Base-by-base conservation (phyloP, 2,329 filamentous ascomycete species). In the Drechslerella stenobrocha region DNA sequence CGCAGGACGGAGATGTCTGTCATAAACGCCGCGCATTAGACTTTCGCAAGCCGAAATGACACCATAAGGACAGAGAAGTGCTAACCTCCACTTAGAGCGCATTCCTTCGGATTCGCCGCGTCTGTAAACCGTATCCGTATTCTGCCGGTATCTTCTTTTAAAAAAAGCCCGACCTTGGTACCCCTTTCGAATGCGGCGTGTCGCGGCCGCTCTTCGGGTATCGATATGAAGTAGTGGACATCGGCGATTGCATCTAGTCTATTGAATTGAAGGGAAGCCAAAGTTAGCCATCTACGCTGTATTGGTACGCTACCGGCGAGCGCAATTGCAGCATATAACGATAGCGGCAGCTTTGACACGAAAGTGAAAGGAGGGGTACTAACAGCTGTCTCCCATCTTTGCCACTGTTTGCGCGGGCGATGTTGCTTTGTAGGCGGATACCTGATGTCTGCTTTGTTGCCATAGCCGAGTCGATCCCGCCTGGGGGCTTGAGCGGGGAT, bases 231-330 rank as follows among this genome's bases (percentile, higher is more conserved):
- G 22, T 67, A 67, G 37, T 67, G 63, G 26, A 60, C 55, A 24
- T 67, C 63, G 44, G 63, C 63, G 47, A 67, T 47, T 37, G 63
- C 63, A 23, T 67, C 55, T 18, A 67, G 63, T 28, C 63, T 67
- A 13, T 18, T 26, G 4, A 11, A 30, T 15, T 5, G 37, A 42
- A n/a, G 22, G 13, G 15, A 42, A 4, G 4, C 15, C 7, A 42
- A 7, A 42, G n/a, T 42, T 9, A 42, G 15, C 18, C 9, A 42
- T 42, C 7, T 18, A 9, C 13, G 4, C 15, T 20, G 15, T 4
- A 20, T 42, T 42, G 37, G 15, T 3, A 13, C 28, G 5, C 23
- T 2, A 2, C 44, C n/a, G 11, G 18, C 20, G 9, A 7, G 23
- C 23, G 18, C 42, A 9, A 4, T 9, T 8, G 9, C 5, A 20